Percentiles rank a stretch among this genome's conserved stretches.
Conservation (phyloP, 106 monocot genomes). For the Cymbidium sinense region DNA sequence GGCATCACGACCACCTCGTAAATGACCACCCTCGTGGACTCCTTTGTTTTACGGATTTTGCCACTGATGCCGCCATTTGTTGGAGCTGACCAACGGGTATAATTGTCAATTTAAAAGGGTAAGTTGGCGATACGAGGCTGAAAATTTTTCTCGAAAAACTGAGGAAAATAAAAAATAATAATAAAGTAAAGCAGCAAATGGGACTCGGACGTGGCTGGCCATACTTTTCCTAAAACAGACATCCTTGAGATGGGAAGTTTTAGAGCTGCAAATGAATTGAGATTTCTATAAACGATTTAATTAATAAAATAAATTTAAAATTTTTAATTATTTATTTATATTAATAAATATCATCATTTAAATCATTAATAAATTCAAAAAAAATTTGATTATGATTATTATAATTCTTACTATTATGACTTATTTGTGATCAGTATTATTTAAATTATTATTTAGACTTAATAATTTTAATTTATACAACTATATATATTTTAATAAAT, state of each 20-base stretch:
- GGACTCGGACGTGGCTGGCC: background rate
- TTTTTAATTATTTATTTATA: too few relatives aligned
- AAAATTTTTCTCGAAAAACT: background rate
- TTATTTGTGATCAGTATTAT: too few relatives aligned
- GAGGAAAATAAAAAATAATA: background rate
- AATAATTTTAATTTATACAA: too few relatives aligned
- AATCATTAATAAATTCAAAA: too few relatives aligned
- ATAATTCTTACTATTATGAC: too few relatives aligned
- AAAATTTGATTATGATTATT: too few relatives aligned
- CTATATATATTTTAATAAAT: too few relatives aligned
- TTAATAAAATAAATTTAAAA: too few relatives aligned
- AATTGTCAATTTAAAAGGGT: background rate
- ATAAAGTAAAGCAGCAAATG: background rate
- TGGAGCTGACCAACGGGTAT: background rate
- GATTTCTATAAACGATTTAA: too few relatives aligned
- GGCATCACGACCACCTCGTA: background rate
- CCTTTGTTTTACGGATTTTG: background rate
- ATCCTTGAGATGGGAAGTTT: background rate
- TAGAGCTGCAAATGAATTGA: too few relatives aligned
- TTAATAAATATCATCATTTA: too few relatives aligned
- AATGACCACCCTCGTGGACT: background rate
- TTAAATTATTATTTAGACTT: too few relatives aligned
- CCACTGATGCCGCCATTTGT: background rate
- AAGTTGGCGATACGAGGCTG: conserved; percentile 1
- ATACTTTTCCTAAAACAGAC: background rate